These are phyloP conservation scores for Phalaenopsis hybrid DNA, from an alignment of 116 monocot species.

Conservation along the genomic window DNA sequence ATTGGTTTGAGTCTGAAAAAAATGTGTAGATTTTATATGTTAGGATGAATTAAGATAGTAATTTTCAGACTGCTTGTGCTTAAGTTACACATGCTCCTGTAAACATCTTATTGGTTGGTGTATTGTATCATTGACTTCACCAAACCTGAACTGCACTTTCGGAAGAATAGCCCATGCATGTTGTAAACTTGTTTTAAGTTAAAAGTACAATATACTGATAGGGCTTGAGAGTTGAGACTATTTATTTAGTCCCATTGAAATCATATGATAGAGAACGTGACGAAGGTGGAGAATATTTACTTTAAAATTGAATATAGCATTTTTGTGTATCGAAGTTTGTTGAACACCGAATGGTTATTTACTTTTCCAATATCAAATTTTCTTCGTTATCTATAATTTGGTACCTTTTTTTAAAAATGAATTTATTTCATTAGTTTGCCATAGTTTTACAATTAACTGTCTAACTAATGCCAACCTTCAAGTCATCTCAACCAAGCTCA, in stretches of 20 bases:
- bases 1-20: neutral
- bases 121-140: neutral
- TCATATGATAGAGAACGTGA: neutral
- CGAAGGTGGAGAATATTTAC: neutral
- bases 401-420: neutral
- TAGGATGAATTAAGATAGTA: neutral
- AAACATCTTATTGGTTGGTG: neutral
- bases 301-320: neutral
- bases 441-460: neutral
- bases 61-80: neutral
- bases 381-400: neutral
- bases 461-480: too few relatives aligned
- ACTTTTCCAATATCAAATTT: neutral
- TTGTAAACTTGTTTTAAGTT: neutral
- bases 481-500: too few relatives aligned
- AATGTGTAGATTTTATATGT: neutral
- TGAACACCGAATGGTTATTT: neutral
- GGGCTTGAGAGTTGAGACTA: neutral
- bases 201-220: neutral
- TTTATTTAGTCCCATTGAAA: neutral
- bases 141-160: neutral
- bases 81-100: neutral
- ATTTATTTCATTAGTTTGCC: neutral
- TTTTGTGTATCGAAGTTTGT: neutral
- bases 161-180: neutral